Evolutionary conservation across 805 yeast genomes (phyloP).

Genomic region (Yamadazyma sp.): DNA sequence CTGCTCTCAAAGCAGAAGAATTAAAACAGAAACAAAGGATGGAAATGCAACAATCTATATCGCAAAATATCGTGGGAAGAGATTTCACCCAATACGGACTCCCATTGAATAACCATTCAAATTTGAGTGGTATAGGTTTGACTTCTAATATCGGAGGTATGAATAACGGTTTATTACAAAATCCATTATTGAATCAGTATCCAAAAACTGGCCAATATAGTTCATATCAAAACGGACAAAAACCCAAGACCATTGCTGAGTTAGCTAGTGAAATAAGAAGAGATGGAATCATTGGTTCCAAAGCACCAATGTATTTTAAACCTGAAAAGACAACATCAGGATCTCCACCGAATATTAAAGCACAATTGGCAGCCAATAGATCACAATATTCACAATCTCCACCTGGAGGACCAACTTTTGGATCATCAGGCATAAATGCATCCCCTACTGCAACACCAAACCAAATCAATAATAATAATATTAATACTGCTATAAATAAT

Average conservation of each 20-base stretch:
- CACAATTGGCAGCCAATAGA: conserved; percentile 47
- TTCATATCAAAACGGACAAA: conserved; percentile 15
- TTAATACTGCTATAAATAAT: conserved; percentile 1
- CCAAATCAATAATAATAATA: background rate
- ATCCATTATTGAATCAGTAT: conserved; percentile 1
- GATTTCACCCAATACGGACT: conserved; percentile 23
- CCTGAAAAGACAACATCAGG: conserved; percentile 11
- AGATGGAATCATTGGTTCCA: conserved; percentile 25
- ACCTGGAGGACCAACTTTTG: conserved; percentile 8
- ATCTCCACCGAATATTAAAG: conserved; percentile 31
- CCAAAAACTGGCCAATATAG: background rate
- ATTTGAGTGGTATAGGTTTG: conserved; percentile 20
- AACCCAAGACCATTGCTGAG: conserved; percentile 41
- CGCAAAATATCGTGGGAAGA: conserved; percentile 24
- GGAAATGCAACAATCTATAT: conserved; percentile 25
- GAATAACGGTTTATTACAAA: background rate
- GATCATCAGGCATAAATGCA: conserved; percentile 10
- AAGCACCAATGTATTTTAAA: conserved; percentile 34
- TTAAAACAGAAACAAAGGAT: conserved; percentile 43
- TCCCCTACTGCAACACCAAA: conserved; percentile 7
- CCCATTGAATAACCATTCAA: conserved; percentile 18
- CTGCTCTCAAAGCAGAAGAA: conserved; percentile 51
- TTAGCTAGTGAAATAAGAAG: conserved; percentile 39
- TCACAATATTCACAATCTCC: conserved; percentile 21
- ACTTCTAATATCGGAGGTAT: conserved; percentile 6